Conservation (phyloP, 2,329 filamentous ascomycete species). For the Westerdykella ornata region DNA sequence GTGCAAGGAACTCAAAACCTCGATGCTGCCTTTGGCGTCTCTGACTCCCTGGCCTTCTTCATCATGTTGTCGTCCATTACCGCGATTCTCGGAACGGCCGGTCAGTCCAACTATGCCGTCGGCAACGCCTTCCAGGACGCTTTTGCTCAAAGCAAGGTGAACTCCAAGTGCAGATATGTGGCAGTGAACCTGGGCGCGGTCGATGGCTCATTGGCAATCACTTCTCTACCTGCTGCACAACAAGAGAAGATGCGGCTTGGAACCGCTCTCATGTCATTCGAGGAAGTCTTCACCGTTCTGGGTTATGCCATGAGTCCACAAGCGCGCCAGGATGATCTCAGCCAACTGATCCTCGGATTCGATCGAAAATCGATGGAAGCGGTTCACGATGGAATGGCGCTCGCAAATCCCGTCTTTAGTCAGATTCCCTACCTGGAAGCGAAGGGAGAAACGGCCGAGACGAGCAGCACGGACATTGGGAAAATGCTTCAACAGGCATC, state of each 20-base stretch:
- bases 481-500: neutral
- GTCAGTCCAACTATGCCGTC: slow-evolving; percentile 21
- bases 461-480: neutral
- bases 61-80: slow-evolving; percentile 18
- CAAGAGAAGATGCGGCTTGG: no score
- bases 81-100: slow-evolving; percentile 16
- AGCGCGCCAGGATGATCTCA: slow-evolving; percentile 9
- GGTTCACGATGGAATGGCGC: no score
- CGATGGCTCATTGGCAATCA: no score
- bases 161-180: no score
- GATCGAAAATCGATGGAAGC: neutral
- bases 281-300: neutral
- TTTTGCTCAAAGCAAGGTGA: slow-evolving; percentile 7
- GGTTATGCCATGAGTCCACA: neutral
- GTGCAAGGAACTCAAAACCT: slow-evolving; percentile 32
- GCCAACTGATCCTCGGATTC: neutral
- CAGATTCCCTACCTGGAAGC: neutral
- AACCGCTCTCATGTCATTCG: neutral
- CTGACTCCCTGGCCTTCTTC: slow-evolving; percentile 19
- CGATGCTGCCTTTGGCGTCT: slow-evolving; percentile 8
- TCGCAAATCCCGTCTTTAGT: no score
- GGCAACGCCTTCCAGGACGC: slow-evolving; percentile 23
- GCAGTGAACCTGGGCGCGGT: no score
- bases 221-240: no score
- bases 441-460: neutral